phyloP scores from a whole-genome alignment of 495 filamentous ascomycete species.

The Aspergillus avenaceus region DNA sequence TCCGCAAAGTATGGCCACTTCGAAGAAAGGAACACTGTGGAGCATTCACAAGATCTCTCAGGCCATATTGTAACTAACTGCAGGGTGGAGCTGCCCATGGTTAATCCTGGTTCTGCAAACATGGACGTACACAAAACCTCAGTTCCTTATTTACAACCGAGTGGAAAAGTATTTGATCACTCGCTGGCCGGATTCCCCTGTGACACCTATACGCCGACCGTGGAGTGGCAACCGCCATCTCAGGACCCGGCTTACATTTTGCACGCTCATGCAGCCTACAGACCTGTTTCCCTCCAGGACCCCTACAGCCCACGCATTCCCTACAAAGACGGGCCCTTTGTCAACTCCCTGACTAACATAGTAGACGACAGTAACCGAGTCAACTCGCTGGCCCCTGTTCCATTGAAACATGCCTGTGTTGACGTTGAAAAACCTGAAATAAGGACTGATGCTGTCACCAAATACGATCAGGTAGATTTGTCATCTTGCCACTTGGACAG shows the following conservation, averaged over 20 bases:
- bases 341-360: not conserved
- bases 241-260: not conserved
- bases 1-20: not conserved
- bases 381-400: not conserved
- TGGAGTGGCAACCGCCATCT: not conserved
- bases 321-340: slow-evolving; percentile 18
- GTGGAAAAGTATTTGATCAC: slow-evolving; percentile 9
- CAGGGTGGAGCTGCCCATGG: not conserved
- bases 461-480: not conserved
- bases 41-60: not conserved
- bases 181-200: not conserved
- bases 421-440: not conserved
- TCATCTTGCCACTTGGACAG: not conserved
- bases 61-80: not conserved
- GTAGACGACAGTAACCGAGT: not conserved
- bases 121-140: not conserved
- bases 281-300: not conserved
- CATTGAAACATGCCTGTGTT: not conserved
- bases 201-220: not conserved
- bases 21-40: not conserved
- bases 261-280: not conserved
- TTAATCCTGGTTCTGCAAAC: not conserved
- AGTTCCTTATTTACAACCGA: slow-evolving; percentile 1
- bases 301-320: not conserved
- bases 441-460: not conserved